Base-by-base conservation (phyloP, 169 alveolate genomes). In the Theileria parva region DNA sequence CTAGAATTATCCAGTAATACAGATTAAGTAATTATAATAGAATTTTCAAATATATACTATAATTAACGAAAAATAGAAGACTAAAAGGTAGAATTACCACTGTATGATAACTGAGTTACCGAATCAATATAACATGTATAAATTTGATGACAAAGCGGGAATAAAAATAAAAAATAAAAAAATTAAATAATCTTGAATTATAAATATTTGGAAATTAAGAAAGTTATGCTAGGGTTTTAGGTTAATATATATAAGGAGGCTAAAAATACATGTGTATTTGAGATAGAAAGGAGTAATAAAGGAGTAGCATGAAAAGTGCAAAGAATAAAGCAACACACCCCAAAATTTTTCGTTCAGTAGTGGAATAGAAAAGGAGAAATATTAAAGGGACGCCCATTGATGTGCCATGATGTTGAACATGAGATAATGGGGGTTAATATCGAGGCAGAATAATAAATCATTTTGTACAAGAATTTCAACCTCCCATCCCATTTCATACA, bases 251-350 rank as follows among this genome's bases (percentile, higher is more conserved):
- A 57, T 57, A 57, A 21, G 32, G 66, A 25, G 66, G 28, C 13
- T 57, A 57, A 57, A 21, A 19, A 57, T 57, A 19, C 66, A 57
- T 57, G 66, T 57, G 64, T 57, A 57, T 57, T 25, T 25, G n/a
- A 19, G 32, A 11, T 44, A 44, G 12, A 44, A 4, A 44, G 19
- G 0, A 44, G 53, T 44, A 1, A 11, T 1, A 37, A 44, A 44
- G 53, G 17, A 44, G 53, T 44, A 44, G 12, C 8, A 4, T 11
- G 53, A 44, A 4, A 44, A 44, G 53, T 44, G 53, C 53, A 44
- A 44, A 44, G 53, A 44, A 44, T 44, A 44, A 11, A 44, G 12
- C 8, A 44, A 44, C 53, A 44, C 17, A 8, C 15, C 53, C 15
- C 53, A 11, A 44, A 44, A 8, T 44, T 44, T 44, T 8, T 11